Conservation (phyloP, 2,329 filamentous ascomycete genomes). For the Colletotrichum viniferum region DNA sequence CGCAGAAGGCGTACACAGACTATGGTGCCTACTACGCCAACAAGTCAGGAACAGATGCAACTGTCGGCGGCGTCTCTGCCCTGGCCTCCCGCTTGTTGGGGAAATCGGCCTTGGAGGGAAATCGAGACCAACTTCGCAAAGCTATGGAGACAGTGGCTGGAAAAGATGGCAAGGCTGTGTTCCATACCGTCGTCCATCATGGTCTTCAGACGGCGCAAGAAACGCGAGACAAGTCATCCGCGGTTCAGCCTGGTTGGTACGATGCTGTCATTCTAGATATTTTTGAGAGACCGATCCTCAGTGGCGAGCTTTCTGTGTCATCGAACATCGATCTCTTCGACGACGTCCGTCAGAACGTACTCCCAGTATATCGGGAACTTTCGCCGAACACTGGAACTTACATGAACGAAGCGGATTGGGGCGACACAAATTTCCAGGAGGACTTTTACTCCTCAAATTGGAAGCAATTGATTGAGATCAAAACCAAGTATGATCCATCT, state of each 20-base stretch:
- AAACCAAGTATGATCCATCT: slow-evolving; percentile 53
- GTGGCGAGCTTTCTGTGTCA: background rate
- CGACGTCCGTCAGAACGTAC: background rate
- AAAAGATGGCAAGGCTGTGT: background rate
- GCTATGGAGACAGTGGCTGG: background rate
- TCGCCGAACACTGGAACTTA: slow-evolving; percentile 39
- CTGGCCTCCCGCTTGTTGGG: background rate
- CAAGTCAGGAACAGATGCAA: background rate
- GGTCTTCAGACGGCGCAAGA: background rate
- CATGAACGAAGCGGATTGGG: slow-evolving; percentile 53
- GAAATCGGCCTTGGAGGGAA: background rate
- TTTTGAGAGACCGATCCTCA: slow-evolving; percentile 45
- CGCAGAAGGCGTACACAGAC: background rate
- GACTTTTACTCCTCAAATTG: slow-evolving; percentile 39
- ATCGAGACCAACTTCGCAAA: background rate
- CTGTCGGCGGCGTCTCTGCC: background rate
- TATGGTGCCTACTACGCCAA: background rate
- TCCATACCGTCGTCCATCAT: slow-evolving; percentile 1
- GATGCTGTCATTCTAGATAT: slow-evolving; percentile 31
- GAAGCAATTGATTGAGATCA: slow-evolving; percentile 42
- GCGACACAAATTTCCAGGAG: slow-evolving; percentile 33
- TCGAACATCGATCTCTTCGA: background rate
- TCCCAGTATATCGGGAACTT: background rate
- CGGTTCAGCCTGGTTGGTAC: slow-evolving; percentile 1
- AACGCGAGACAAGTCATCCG: background rate